phyloP scores from a whole-genome alignment of 2,329 filamentous ascomycete species.

The Alternaria sp. region DNA sequence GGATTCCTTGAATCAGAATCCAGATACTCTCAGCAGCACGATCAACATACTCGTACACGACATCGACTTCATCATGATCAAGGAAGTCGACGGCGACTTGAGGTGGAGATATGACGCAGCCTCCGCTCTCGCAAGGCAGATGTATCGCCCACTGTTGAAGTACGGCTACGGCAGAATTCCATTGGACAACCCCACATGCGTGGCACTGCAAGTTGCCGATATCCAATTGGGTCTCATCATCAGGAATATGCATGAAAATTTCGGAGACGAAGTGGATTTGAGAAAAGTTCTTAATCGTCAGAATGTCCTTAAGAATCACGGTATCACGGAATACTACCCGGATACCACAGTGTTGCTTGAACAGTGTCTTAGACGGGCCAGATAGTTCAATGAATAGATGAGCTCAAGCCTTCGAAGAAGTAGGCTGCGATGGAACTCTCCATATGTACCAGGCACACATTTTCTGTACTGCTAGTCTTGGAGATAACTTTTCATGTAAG shows the following conservation, averaged over 20 bases:
- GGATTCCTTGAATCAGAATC: accelerated
- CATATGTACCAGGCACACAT: neutral
- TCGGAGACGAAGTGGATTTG: neutral
- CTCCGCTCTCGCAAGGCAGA: neutral
- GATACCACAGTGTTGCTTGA: too few relatives aligned
- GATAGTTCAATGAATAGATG: neutral
- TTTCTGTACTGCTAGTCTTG: neutral
- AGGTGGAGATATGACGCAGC: neutral
- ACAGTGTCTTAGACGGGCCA: too few relatives aligned
- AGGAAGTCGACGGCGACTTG: neutral
- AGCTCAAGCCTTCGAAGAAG: neutral
- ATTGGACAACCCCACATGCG: accelerated
- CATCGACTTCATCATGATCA: neutral
- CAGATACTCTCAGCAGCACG: accelerated
- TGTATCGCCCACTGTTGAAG: accelerated
- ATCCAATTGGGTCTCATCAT: neutral
- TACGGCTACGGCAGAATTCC: too few relatives aligned
- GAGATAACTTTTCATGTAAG: neutral
- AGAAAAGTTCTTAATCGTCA: too few relatives aligned
- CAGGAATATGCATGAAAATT: neutral
- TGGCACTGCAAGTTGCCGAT: neutral
- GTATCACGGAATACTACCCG: too few relatives aligned
- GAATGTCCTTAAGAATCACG: too few relatives aligned
- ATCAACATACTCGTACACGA: neutral
- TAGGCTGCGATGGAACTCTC: neutral